These are phyloP conservation scores for Epicoccum sorghinum DNA, from an alignment of 2,329 filamentous ascomycete species.

Conservation along the genomic window DNA sequence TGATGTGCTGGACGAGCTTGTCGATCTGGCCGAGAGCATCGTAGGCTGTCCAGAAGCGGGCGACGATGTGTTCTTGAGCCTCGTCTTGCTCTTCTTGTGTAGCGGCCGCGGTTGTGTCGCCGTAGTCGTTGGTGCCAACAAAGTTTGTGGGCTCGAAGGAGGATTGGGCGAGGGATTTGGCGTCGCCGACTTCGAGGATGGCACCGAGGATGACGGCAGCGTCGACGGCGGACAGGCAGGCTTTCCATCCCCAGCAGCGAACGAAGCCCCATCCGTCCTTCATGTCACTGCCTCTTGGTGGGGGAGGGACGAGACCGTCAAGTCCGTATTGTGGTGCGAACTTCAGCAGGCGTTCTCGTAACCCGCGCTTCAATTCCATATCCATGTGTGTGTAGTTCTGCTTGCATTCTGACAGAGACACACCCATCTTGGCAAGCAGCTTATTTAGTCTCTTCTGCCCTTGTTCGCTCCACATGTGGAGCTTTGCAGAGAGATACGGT, in stretches of 20 bases:
- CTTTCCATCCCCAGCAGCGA: conserved; percentile 96
- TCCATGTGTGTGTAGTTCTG: conserved; percentile 99
- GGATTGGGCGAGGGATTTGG: conserved; percentile 47
- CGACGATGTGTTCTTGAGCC: conserved; percentile 54
- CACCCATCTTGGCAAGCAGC: conserved; percentile 95
- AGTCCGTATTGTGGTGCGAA: conserved; percentile 94
- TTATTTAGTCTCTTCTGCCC: conserved; percentile 91
- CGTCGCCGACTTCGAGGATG: conserved; percentile 85
- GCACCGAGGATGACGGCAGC: conserved; percentile 92
- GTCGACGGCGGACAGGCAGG: conserved; percentile 89
- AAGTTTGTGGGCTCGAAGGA: conserved; percentile 42
- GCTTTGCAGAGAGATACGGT: conserved; percentile 86
- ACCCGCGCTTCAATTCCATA: conserved; percentile 88
- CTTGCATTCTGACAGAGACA: conserved; percentile 89
- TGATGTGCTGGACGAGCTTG: conserved; percentile 75
- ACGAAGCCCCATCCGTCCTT: conserved; percentile 98
- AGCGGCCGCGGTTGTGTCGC: conserved; percentile 27
- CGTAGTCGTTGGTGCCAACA: conserved; percentile 32
- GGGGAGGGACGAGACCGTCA: conserved; percentile 85
- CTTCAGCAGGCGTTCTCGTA: conserved; percentile 84
- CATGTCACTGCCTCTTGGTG: conserved; percentile 66
- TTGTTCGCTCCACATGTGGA: conserved; percentile 93
- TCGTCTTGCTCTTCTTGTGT: conserved; percentile 34
- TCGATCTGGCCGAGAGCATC: conserved; percentile 65
- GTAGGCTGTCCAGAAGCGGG: conserved; percentile 65